Evolutionary conservation across 805 yeast species (phyloP), one percentile per base, ranked within the genome.

Genomic region (Nakazawaea peltata): DNA sequence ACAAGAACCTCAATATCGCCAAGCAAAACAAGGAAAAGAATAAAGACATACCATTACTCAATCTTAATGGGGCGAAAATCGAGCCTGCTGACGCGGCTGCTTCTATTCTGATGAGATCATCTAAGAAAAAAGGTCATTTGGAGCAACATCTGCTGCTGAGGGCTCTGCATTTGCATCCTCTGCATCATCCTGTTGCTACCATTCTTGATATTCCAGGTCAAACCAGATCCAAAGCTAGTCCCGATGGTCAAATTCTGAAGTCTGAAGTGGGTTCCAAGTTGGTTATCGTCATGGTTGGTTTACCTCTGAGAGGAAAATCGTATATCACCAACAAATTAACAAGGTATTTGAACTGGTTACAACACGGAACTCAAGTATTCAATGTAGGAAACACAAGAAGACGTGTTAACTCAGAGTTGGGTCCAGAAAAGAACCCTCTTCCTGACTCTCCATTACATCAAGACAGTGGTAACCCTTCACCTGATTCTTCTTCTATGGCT

Each of bases 341-440:
- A 1, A 63, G 97, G 41, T 92, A 85, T 57, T 64, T 90, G 53
- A 90, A 90, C 59, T 90, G 96, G 94, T 72, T 87, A 26, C 95
- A 88, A 58, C 94, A 88, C 48, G 86, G 83, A 46, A 79, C 94
- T 41, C 70, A 81, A 44, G 88, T 90, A 8, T 90, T 92, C 64
- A 90, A 90, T 51, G 98, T 92, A 21, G 98, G 98, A 1, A 84
- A 92, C 49, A 90, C 97, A 0, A 71, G 98, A 48, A 69, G 97
- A 49, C 74, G 76, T 44, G 87, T 82, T 43, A 70, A 74, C 10
- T 63, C 65, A 23, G 64, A 68, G 39, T 66, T 71, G 8, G 92
- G 92, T 0, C 92, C 92, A 1, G 81, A 84, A 19, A 63, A 58
- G 19, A 66, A 68, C 6, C 94, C 94, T 5, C 51, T 75, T 22